Conservation (phyloP, 2,329 filamentous ascomycete genomes). For the Penicillium sclerotiorum region DNA sequence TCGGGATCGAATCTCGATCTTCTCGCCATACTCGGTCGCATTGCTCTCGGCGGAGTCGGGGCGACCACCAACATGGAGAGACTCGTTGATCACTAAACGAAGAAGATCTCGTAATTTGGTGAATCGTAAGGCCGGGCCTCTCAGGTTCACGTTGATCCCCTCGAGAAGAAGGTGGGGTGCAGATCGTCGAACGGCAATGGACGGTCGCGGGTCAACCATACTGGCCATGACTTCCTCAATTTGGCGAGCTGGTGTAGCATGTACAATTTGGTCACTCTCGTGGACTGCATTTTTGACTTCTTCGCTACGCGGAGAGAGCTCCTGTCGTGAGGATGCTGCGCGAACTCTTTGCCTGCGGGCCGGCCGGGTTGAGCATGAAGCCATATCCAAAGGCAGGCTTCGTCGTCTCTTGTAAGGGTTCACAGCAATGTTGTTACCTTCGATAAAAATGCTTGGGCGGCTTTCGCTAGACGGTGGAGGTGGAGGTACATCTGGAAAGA, state of each 20-base stretch:
- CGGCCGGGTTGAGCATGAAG: slow-evolving; percentile 24
- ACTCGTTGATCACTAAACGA: slow-evolving; percentile 51
- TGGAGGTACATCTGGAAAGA: slow-evolving; percentile 30
- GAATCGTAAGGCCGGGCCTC: slow-evolving; percentile 41
- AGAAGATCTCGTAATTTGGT: slow-evolving; percentile 51
- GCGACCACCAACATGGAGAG: slow-evolving; percentile 50
- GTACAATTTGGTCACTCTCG: slow-evolving; percentile 45
- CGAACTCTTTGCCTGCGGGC: slow-evolving; percentile 40
- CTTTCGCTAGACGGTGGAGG: slow-evolving; percentile 31
- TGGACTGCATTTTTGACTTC: slow-evolving; percentile 46
- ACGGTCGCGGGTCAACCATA: slow-evolving; percentile 39
- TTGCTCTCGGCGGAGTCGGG: slow-evolving; percentile 51
- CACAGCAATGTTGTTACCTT: slow-evolving; percentile 46
- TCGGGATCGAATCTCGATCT: slow-evolving; percentile 48
- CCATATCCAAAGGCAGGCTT: slow-evolving; percentile 43
- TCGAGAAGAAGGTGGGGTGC: slow-evolving; percentile 39
- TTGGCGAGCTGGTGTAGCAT: slow-evolving; percentile 36
- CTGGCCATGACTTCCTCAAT: slow-evolving; percentile 45
- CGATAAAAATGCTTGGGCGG: slow-evolving; percentile 45
- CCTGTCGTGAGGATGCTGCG: slow-evolving; percentile 34
- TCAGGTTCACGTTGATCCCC: slow-evolving; percentile 39
- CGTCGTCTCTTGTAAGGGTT: slow-evolving; percentile 51
- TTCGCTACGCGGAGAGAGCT: slow-evolving; percentile 42
- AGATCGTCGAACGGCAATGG: slow-evolving; percentile 39
- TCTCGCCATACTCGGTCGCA: slow-evolving; percentile 48